A percentile compares a stretch with the other conserved stretches of the same genome.
Evolutionary conservation across 2,329 filamentous ascomycete species (phyloP).

Genomic region (Ophiognomonia clavigignenti-juglandacearum): DNA sequence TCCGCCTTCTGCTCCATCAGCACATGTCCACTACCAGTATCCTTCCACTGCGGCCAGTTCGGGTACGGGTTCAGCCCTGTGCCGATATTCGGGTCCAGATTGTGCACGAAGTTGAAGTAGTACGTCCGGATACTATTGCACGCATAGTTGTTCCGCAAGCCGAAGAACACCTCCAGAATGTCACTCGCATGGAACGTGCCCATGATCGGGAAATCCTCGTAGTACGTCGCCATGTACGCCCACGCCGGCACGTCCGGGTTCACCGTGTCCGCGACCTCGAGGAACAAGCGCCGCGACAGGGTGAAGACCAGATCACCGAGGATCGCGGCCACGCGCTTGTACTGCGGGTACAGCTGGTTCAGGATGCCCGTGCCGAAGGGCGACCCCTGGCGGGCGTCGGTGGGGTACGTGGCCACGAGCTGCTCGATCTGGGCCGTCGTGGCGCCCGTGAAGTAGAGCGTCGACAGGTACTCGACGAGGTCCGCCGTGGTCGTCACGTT

Average conservation of each 20-base stretch:
- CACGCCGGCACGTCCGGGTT: slow-evolving; percentile 59
- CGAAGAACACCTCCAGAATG: slow-evolving; percentile 63
- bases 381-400: slow-evolving; percentile 51
- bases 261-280: slow-evolving; percentile 38
- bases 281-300: slow-evolving; percentile 60
- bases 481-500: slow-evolving; percentile 60
- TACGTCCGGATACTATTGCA: slow-evolving; percentile 58
- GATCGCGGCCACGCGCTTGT: slow-evolving; percentile 71
- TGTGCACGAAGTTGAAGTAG: slow-evolving; percentile 68
- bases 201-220: slow-evolving; percentile 65
- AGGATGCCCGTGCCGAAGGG: slow-evolving; percentile 65
- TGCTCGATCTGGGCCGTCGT: slow-evolving; percentile 42
- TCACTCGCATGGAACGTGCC: slow-evolving; percentile 74
- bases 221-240: slow-evolving; percentile 71
- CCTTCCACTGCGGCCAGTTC: slow-evolving; percentile 37
- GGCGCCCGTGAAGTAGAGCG: slow-evolving; percentile 56
- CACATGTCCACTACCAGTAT: slow-evolving; percentile 31
- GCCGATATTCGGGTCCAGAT: slow-evolving; percentile 63
- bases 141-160: slow-evolving; percentile 58
- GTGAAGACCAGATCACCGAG: slow-evolving; percentile 73
- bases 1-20: slow-evolving; percentile 42
- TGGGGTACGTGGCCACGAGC: slow-evolving; percentile 59
- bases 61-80: slow-evolving; percentile 26
- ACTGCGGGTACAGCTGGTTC: slow-evolving; percentile 73
- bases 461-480: slow-evolving; percentile 57